A percentile compares a stretch with the other conserved stretches of the same genome.
These are phyloP conservation scores for Solanum hybrid DNA, from an alignment of 305 asterid species.

Conservation along the genomic window DNA sequence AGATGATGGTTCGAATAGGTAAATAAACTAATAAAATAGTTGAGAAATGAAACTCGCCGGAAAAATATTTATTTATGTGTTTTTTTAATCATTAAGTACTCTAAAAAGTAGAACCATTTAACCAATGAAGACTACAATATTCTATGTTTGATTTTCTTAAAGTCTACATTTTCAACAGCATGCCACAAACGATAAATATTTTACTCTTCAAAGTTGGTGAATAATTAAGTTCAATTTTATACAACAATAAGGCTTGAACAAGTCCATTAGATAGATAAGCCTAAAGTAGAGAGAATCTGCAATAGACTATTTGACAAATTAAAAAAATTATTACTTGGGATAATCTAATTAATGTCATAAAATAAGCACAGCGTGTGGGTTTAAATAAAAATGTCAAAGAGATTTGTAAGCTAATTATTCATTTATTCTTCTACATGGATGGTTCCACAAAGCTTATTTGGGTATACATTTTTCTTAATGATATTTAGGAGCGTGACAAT, in stretches of 20 bases:
- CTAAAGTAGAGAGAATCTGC: background rate
- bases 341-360: background rate
- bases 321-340: background rate
- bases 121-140: background rate
- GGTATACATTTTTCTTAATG: background rate
- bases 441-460: background rate
- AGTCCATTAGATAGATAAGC: background rate
- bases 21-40: background rate
- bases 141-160: background rate
- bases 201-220: background rate
- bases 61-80: no score
- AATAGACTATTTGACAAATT: background rate
- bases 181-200: background rate
- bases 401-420: background rate
- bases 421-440: background rate
- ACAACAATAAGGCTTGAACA: background rate
- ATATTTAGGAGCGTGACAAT: background rate
- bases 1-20: no score
- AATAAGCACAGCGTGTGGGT: background rate
- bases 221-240: background rate
- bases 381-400: background rate
- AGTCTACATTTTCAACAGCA: background rate
- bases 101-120: background rate
- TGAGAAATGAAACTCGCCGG: background rate
- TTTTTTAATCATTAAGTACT: background rate